phyloP scores from a whole-genome alignment of 169 alveolate species.

The Toxoplasma gondii region DNA sequence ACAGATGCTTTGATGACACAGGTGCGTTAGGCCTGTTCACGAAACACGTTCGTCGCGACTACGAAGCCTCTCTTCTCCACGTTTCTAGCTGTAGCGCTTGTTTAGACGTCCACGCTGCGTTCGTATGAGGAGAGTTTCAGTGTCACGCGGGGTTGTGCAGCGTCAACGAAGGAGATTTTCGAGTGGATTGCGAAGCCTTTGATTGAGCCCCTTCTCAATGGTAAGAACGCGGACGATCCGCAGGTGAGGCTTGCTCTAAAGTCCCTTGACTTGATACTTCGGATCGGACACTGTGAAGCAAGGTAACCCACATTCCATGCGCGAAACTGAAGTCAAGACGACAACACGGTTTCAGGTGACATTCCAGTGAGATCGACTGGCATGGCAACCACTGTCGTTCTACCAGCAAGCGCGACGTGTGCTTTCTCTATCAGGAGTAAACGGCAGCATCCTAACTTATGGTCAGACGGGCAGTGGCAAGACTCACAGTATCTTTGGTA shows the following conservation, averaged over 20 bases:
- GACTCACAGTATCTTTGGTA: constrained; percentile 18
- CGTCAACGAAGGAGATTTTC: not conserved
- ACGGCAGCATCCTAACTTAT: constrained; percentile 15
- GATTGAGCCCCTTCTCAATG: constrained; percentile 2
- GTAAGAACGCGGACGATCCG: not conserved
- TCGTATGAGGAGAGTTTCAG: not conserved
- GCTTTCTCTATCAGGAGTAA: not conserved
- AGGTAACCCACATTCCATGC: too few species aligned
- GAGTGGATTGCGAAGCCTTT: constrained; percentile 18
- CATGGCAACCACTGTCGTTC: too few species aligned
- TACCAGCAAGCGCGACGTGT: too few species aligned
- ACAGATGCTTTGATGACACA: constrained; percentile 24
- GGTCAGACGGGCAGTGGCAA: constrained; percentile 46
- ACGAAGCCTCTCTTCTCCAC: not conserved
- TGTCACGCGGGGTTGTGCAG: not conserved
- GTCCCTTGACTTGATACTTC: too few species aligned
- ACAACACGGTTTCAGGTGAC: too few species aligned
- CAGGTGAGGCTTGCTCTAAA: too few species aligned
- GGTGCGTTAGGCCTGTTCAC: not conserved
- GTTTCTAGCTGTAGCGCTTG: not conserved
- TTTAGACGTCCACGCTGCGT: not conserved
- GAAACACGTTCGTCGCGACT: not conserved
- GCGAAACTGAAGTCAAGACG: too few species aligned
- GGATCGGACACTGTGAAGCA: too few species aligned
- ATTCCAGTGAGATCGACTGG: too few species aligned